Evolutionary conservation across 1,284 basidiomycete species (phyloP), one percentile per base, ranked within the genome.

Genomic region (Sparassis latifolia): DNA sequence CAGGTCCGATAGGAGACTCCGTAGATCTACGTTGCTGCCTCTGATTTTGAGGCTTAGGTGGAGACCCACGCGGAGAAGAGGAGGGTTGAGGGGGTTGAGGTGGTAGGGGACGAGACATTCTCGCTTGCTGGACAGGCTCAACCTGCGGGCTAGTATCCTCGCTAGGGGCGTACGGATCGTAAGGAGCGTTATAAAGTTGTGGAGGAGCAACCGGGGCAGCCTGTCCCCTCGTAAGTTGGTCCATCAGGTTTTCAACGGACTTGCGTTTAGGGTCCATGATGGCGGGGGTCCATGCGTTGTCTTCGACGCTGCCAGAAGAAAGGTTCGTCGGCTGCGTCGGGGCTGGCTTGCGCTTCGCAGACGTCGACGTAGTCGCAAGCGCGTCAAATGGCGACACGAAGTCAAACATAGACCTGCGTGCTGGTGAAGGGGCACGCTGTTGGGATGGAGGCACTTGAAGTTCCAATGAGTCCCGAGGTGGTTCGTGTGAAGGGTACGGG

Each of bases 311-410:
- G 47, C 67, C 66, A 54, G 71, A 76, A 27, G 76, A 71, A 9
- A 70, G 58, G 43, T 67, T 67, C 1, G 73, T 52, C 3, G 69
- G 64, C 41, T 73, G 72, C 29, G 69, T 54, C 10, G 78, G 76
- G 9, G 61, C 55, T 10, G 81, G 76, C 64, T 86, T 88, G 64
- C 84, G 84, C 71, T 82, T 82, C 48, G 77, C 65, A 40, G 69
- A 56, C 4, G 71, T 61, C 28, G 75, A 60, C 4, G 77, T 71
- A 31, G 50, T 54, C 27, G 69, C 65, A 32, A 91, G 74, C 10
- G 86, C 86, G 59, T 91, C 89, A 58, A 91, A 90, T 3, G 89
- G 84, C 49, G 87, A 89, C 50, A 85, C 75, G 55, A 88, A 91
- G 45, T 89, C 86, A 59, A 90, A 91, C 77, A 89, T 80, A 49